A percentile compares a stretch with the other conserved stretches of the same genome.
phyloP scores from a whole-genome alignment of 768 basidiomycete species.

The Hypsizygus marmoreus region DNA sequence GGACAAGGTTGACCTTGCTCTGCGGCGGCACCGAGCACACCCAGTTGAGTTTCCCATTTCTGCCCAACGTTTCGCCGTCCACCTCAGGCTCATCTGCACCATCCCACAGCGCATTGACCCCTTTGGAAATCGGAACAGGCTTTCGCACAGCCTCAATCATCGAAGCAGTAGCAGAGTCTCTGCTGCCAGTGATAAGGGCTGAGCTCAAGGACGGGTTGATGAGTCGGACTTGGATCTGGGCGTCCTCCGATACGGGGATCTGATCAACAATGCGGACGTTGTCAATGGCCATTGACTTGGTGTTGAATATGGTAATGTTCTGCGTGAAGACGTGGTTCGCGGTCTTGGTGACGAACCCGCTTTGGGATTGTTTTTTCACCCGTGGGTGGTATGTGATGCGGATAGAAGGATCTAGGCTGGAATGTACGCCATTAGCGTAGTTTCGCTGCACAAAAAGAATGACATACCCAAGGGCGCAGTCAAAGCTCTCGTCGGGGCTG shows the following conservation, averaged over 20 bases:
- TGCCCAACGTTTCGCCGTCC: slow-evolving; percentile 8
- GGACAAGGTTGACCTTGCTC: slow-evolving; percentile 2
- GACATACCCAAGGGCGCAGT: slow-evolving; percentile 30
- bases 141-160: neutral
- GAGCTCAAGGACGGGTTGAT: slow-evolving; percentile 1
- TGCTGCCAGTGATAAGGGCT: neutral
- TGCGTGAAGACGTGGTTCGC: slow-evolving; percentile 23
- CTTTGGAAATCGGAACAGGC: slow-evolving; percentile 15
- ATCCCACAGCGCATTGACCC: slow-evolving; percentile 27
- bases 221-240: slow-evolving; percentile 6
- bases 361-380: slow-evolving; percentile 23
- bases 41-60: slow-evolving; percentile 25
- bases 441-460: neutral
- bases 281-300: slow-evolving; percentile 17
- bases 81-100: slow-evolving; percentile 21
- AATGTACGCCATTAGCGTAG: neutral
- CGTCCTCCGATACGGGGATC: slow-evolving; percentile 25
- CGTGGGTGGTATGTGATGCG: slow-evolving; percentile 27
- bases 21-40: slow-evolving; percentile 13
- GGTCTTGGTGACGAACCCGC: slow-evolving; percentile 24
- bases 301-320: slow-evolving; percentile 25
- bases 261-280: slow-evolving; percentile 23
- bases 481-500: slow-evolving; percentile 31
- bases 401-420: slow-evolving; percentile 27
- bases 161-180: neutral